Evolutionary conservation across 2,329 filamentous ascomycete species (phyloP), one percentile per base, ranked within the genome.

Genomic region (Epichloe elymi): DNA sequence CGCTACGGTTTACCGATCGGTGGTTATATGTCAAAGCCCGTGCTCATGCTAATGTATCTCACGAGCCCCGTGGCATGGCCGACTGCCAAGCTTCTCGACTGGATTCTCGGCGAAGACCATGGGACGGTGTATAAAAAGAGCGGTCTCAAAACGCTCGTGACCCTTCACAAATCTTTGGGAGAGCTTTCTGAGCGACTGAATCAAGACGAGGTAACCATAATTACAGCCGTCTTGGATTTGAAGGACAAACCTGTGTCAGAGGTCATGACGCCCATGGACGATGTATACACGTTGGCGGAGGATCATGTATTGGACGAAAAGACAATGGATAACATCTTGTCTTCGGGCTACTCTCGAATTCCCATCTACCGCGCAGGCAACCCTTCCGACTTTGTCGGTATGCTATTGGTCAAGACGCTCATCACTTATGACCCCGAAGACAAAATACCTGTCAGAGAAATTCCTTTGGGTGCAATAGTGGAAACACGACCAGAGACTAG

Each of bases 341-440:
- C 88, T 1, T 89, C 90, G 46, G 93, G 93, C 44, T 98, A 97
- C 67, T 97, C 93, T 12, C 79, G 93, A 53, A 97, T 98, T 57
- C 93, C 93, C 3, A 95, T 98, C 53, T 87, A 96, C 63, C 83
- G 88, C 39, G 83, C 88, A 0, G 86, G 88, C 53, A 94, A 90
- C 61, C 74, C 79, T 1, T 79, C 80, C 51, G 91, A 98, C 65
- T 98, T 96, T 67, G 85, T 97, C 33, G 93, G 93, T 56, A 98
- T 98, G 91, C 79, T 98, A 6, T 74, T 98, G 10, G 93, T 98
- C 65, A 98, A 98, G 74, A 97, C 97, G 63, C 79, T 98, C 54
- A 98, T 98, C 62, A 97, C 93, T 0, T 98, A 98, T 65, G 93
- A 98, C 58, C 93, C 93, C 0, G 93, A 98, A 66, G 93, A 98